Percentiles rank a stretch among this genome's conserved stretches.
phyloP scores from a whole-genome alignment of 2,329 filamentous ascomycete species.

The Cytospora leucostoma region DNA sequence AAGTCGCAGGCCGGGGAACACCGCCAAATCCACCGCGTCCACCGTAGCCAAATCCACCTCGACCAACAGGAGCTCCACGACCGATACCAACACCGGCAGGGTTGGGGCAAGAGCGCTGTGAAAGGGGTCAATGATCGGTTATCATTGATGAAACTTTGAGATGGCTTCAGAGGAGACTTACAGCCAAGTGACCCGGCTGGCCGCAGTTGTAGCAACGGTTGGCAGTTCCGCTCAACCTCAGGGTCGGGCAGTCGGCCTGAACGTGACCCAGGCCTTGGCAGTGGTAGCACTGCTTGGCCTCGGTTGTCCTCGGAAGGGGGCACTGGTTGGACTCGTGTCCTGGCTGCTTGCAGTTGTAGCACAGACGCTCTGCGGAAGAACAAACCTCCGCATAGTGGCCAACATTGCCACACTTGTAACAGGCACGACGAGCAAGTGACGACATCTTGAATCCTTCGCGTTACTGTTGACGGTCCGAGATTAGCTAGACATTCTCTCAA shows the following conservation, averaged over 20 bases:
- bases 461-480: conserved; percentile 35
- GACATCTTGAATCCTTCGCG: conserved; percentile 59
- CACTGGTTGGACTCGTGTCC: conserved; percentile 98
- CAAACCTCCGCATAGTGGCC: conserved; percentile 87
- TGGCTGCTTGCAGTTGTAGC: conserved; percentile 99
- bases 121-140: conserved; percentile 18
- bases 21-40: conserved; percentile 76
- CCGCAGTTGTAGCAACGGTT: conserved; percentile 97
- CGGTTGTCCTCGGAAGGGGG: conserved; percentile 92
- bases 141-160: background rate
- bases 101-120: conserved; percentile 78
- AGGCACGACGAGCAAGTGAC: conserved; percentile 78
- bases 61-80: conserved; percentile 67
- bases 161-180: conserved; percentile 48
- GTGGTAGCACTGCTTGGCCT: conserved; percentile 99
- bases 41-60: conserved; percentile 68
- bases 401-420: conserved; percentile 83
- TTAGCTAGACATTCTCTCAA: conserved; percentile 40
- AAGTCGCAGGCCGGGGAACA: conserved; percentile 68
- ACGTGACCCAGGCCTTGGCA: conserved; percentile 98
- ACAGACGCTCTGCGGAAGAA: conserved; percentile 95
- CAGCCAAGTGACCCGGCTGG: conserved; percentile 87
- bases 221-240: conserved; percentile 83
- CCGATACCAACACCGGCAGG: conserved; percentile 64
- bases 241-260: conserved; percentile 96